These are phyloP conservation scores for Dendrothele bispora DNA, from an alignment of 768 basidiomycete genomes.

Conservation along the genomic window DNA sequence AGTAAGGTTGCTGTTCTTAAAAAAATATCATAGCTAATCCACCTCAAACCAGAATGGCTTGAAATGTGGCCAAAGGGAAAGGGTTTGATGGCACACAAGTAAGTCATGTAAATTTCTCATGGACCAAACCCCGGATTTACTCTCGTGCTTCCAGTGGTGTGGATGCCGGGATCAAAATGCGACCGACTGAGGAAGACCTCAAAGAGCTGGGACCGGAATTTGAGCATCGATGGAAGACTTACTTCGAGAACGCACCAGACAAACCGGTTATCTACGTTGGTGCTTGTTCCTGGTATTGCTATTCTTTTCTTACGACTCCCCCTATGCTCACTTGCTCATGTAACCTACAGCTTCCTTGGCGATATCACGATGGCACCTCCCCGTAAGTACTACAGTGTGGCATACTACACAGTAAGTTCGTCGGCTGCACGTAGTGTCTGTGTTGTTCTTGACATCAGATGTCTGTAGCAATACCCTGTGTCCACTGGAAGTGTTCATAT, in stretches of 20 bases:
- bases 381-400: constrained; percentile 22
- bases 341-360: constrained; percentile 27
- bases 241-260: constrained; percentile 33
- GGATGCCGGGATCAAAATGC: constrained; percentile 39
- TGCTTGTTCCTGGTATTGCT: constrained; percentile 2
- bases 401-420: constrained; percentile 27
- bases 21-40: background rate
- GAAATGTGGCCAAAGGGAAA: background rate
- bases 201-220: constrained; percentile 35
- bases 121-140: background rate
- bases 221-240: constrained; percentile 29
- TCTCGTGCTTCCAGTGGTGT: constrained; percentile 25
- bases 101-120: background rate
- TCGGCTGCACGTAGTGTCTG: no score
- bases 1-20: constrained; percentile 21
- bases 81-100: background rate
- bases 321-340: no score
- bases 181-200: constrained; percentile 33
- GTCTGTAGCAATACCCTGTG: constrained; percentile 31
- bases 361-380: constrained; percentile 11
- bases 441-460: no score
- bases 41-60: background rate
- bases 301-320: background rate
- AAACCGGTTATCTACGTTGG: constrained; percentile 37
- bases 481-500: constrained; percentile 37